Percentiles rank a stretch among this genome's conserved stretches.
phyloP scores from a whole-genome alignment of 163 green algal species.

The Chloromonas sp. region DNA sequence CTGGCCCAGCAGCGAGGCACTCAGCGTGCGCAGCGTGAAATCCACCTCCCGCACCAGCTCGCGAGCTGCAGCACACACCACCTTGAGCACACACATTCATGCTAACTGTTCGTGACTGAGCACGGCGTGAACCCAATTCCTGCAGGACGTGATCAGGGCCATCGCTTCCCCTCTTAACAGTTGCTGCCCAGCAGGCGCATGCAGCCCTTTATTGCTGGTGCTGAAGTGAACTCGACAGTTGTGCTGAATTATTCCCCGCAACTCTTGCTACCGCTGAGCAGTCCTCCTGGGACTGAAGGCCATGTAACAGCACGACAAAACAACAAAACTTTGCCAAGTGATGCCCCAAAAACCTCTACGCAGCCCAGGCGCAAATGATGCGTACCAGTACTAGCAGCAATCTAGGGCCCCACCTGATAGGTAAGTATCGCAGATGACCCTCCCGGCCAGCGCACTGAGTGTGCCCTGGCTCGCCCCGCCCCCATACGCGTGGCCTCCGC shows the following conservation, averaged over 20 bases:
- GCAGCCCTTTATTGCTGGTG: no score
- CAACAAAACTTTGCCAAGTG: no score
- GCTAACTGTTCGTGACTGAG: neutral
- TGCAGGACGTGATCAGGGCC: no score
- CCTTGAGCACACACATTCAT: neutral
- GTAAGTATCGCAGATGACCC: conserved; percentile 97
- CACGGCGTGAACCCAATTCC: no score
- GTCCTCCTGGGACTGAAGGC: neutral
- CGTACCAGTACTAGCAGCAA: no score
- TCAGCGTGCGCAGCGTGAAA: conserved; percentile 87
- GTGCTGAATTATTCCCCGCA: no score
- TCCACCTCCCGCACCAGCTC: conserved; percentile 90
- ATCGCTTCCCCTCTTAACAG: no score
- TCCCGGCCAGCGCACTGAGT: conserved; percentile 55
- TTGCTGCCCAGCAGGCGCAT: neutral
- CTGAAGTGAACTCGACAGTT: no score
- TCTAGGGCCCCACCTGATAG: conserved; percentile 43
- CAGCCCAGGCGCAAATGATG: no score
- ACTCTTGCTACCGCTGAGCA: no score
- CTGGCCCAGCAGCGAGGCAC: conserved; percentile 65
- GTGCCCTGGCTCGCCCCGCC: conserved; percentile 63
- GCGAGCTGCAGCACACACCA: conserved; percentile 35
- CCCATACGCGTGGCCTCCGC: conserved; percentile 76
- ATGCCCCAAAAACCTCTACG: no score
- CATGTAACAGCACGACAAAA: neutral